Base-by-base conservation (phyloP, 1,284 basidiomycete genomes). In the Melampsora occidentalis region DNA sequence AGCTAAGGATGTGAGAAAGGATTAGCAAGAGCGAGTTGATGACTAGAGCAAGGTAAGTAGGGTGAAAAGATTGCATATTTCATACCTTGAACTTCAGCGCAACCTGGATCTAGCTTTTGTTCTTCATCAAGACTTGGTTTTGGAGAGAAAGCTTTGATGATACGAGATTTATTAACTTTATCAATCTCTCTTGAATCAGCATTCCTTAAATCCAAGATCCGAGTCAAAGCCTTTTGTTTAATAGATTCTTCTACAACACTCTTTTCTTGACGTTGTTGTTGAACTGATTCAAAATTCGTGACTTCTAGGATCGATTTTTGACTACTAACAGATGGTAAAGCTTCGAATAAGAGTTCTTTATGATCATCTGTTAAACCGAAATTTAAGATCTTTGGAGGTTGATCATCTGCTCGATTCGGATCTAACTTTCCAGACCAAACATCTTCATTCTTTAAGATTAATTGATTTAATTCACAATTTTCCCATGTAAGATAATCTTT, bases 71-170 rank as follows among this genome's bases (percentile, higher is more conserved):
- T 57, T 0, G 25, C 53, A 22, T 18, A 2, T 10, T 59, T 22
- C 51, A 53, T 39, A 76, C 73, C 73, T 76, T 76, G 73, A 5
- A 76, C 73, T 69, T 76, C 66, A 10, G 73, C 69, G 35, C 73
- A 69, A 53, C 73, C 73, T 22, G 73, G 73, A 49, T 76, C 73
- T 1, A 76, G 46, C 51, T 69, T 69, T 28, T 69, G 35, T 22
- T 65, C 57, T 16, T 42, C n/a, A 62, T 46, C 31, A 18, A 39
- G 65, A 33, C 48, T 57, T 42, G 42, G 59, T 14, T 64, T 64
- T 18, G 64, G 64, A 51, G 73, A 76, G 49, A 76, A 69, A 49
- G 73, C 73, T 48, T 63, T 49, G 14, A 76, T 46, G 61, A 76
- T 76, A n/a, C 67, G 59, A 16, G 49, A 39, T 59, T 76, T 76